Percentiles rank a stretch among this genome's conserved stretches.
Evolutionary conservation across 208 protist genomes (phyloP).

Genomic region (Leishmania amazonensis): DNA sequence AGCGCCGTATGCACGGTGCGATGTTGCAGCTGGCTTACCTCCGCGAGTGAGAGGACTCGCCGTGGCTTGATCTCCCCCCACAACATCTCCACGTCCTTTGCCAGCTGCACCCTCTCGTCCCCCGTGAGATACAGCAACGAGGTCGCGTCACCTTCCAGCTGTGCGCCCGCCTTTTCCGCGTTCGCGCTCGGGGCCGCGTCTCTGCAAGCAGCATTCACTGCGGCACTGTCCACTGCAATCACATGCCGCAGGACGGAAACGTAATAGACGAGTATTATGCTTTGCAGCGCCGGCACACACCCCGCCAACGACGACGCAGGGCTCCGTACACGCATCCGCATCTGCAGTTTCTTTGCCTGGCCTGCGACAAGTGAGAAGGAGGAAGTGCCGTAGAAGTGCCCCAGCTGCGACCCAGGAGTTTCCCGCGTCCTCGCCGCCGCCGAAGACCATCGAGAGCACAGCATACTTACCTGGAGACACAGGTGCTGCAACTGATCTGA

Average conservation of each 20-base stretch:
- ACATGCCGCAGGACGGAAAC: neutral
- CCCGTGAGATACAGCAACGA: neutral
- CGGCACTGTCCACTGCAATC: neutral
- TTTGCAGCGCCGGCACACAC: conserved; percentile 10
- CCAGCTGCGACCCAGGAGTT: neutral
- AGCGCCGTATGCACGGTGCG: conserved; percentile 13
- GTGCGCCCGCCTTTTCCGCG: neutral
- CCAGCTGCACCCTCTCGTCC: conserved; percentile 1
- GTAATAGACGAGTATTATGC: neutral
- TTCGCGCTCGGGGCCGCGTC: neutral
- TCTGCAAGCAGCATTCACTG: neutral
- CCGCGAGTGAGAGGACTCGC: neutral
- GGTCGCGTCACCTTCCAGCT: neutral
- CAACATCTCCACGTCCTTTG: neutral
- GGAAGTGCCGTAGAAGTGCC: neutral
- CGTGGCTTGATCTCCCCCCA: conserved; percentile 5
- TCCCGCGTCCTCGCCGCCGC: neutral
- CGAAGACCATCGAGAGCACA: neutral
- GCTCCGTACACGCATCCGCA: conserved; percentile 1
- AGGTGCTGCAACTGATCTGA: neutral
- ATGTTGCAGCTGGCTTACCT: conserved; percentile 11
- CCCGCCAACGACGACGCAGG: neutral
- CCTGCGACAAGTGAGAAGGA: neutral
- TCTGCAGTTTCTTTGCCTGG: neutral
- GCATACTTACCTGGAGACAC: neutral